Conservation (phyloP, 345 rosid species). For the Murraya koenigii region DNA sequence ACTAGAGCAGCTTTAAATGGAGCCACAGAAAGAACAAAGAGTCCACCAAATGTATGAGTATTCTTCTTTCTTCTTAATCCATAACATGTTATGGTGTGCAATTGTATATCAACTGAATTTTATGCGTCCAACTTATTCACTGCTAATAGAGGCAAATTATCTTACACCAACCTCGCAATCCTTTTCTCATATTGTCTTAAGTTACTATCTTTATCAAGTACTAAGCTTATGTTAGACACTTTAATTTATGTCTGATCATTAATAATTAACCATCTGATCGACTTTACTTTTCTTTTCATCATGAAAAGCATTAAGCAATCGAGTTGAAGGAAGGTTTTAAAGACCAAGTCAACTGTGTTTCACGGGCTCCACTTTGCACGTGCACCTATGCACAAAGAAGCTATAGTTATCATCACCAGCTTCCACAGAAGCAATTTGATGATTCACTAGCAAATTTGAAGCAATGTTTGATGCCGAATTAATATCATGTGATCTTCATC, state of each 20-base stretch:
- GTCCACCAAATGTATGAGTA: conserved; percentile 17
- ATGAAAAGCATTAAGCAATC: conserved; percentile 10
- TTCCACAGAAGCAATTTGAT: not conserved
- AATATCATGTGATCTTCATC: conserved; percentile 12
- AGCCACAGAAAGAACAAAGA: conserved; percentile 10
- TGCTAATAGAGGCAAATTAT: not conserved
- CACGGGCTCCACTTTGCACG: conserved; percentile 39
- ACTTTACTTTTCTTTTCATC: conserved; percentile 22
- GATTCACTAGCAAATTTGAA: not conserved
- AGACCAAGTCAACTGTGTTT: conserved; percentile 31
- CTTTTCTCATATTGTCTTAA: conserved; percentile 1
- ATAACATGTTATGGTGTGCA: no score
- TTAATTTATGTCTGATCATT: conserved; percentile 20
- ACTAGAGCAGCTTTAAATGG: not conserved
- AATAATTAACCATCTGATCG: conserved; percentile 18
- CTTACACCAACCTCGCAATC: not conserved
- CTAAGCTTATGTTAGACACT: conserved; percentile 14
- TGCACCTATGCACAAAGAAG: conserved; percentile 34
- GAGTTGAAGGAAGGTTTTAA: conserved; percentile 12
- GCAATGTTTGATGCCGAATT: not conserved
- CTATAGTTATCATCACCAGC: conserved; percentile 7
- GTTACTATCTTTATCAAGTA: conserved; percentile 5
- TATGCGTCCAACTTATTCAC: not conserved
- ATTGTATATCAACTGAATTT: no score
- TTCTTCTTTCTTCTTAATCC: no score